These are phyloP conservation scores for Kondoa subrosea DNA, from an alignment of 768 basidiomycete species.

Conservation along the genomic window DNA sequence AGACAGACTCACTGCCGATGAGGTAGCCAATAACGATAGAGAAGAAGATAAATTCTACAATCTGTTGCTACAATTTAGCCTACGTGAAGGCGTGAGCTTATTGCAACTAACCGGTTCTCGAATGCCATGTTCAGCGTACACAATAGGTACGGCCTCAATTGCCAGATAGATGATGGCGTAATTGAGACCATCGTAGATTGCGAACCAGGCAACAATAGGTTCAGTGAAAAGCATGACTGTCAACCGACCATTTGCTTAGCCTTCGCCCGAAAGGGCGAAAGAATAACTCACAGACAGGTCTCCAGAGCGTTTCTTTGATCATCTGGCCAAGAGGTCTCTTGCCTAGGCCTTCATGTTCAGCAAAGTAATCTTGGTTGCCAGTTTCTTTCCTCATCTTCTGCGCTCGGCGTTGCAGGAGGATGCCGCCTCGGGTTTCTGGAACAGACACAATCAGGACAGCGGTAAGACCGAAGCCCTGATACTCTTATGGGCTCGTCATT, in stretches of 20 bases:
- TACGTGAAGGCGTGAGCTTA: not conserved
- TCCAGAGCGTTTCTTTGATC: constrained; percentile 11
- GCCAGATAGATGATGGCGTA: constrained; percentile 20
- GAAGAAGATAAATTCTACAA: constrained; percentile 15
- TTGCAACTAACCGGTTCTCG: constrained; percentile 8
- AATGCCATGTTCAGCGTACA: constrained; percentile 13
- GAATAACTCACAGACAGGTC: constrained; percentile 11
- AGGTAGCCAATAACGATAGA: not conserved
- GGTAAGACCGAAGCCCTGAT: constrained; percentile 10
- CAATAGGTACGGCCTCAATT: constrained; percentile 14
- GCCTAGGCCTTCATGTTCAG: constrained; percentile 2
- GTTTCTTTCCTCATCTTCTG: constrained; percentile 9
- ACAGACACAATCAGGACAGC: constrained; percentile 8
- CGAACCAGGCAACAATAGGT: constrained; percentile 17
- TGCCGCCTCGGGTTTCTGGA: constrained; percentile 16
- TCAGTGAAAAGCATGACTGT: constrained; percentile 13
- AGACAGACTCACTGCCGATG: not conserved
- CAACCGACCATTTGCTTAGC: not conserved
- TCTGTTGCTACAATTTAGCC: too few species aligned
- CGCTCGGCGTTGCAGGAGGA: constrained; percentile 10
- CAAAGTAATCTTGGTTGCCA: constrained; percentile 10
- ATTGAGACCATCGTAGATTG: constrained; percentile 15
- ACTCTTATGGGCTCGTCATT: not conserved
- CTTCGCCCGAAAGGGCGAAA: not conserved
- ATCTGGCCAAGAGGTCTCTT: constrained; percentile 10